Percentiles rank a stretch among this genome's conserved stretches.
Evolutionary conservation across 2,329 filamentous ascomycete genomes (phyloP).

Genomic region (Colletotrichum tanaceti): DNA sequence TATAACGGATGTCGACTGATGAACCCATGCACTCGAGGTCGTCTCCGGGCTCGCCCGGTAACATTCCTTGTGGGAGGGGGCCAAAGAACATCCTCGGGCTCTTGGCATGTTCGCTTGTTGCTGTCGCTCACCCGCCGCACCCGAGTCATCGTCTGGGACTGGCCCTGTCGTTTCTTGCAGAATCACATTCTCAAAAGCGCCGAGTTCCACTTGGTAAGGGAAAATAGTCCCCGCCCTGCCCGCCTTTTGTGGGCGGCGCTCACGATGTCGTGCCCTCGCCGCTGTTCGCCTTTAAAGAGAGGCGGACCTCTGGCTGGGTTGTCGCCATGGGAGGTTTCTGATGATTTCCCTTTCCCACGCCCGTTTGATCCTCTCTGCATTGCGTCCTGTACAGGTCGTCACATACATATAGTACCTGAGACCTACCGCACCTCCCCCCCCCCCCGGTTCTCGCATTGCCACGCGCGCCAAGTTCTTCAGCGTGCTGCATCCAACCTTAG

Average conservation of each 20-base stretch:
- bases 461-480: background rate
- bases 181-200: background rate
- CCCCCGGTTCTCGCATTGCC: slow-evolving; percentile 4
- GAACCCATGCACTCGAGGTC: background rate
- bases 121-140: background rate
- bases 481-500: background rate
- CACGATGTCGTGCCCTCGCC: background rate
- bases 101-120: background rate
- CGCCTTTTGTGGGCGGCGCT: background rate
- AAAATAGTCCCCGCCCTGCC: background rate
- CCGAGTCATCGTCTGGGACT: background rate
- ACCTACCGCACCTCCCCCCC: background rate
- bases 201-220: slow-evolving; percentile 4
- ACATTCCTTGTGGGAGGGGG: slow-evolving; percentile 5
- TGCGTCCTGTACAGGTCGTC: slow-evolving; percentile 5
- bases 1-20: background rate
- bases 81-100: background rate
- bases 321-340: background rate
- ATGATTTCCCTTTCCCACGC: background rate
- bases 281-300: slow-evolving; percentile 3
- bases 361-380: background rate
- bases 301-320: background rate
- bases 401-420: background rate
- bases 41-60: background rate
- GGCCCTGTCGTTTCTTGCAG: background rate